Conservation (phyloP, 441 rosid species). For the Gossypium laxum region DNA sequence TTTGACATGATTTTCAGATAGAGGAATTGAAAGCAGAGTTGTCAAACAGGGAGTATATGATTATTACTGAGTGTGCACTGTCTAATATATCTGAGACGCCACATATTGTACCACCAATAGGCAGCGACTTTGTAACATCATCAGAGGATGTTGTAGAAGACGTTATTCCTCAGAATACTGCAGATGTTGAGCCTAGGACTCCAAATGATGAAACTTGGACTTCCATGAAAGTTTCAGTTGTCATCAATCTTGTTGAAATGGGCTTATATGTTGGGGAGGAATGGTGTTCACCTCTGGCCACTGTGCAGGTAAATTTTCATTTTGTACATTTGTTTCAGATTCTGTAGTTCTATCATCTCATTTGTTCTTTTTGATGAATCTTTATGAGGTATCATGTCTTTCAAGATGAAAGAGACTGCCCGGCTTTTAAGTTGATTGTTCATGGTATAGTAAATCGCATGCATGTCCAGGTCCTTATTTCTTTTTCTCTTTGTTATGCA, state of each 20-base stretch:
- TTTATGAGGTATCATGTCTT: neutral
- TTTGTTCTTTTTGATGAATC: constrained; percentile 3
- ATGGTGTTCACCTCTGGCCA: constrained; percentile 72
- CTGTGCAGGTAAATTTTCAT: constrained; percentile 52
- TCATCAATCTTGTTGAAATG: constrained; percentile 66
- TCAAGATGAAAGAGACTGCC: neutral
- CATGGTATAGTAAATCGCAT: neutral
- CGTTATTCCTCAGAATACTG: constrained; percentile 34
- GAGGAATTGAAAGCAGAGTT: constrained; percentile 75
- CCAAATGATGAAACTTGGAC: constrained; percentile 47
- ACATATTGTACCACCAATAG: constrained; percentile 50
- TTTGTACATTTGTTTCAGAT: neutral
- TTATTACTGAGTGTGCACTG: constrained; percentile 79
- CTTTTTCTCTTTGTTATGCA: constrained; percentile 25
- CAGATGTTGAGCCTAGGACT: constrained; percentile 25
- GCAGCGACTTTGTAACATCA: constrained; percentile 30
- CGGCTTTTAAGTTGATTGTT: neutral
- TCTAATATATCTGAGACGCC: constrained; percentile 89
- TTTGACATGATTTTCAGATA: constrained; percentile 49
- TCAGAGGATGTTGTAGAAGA: constrained; percentile 39
- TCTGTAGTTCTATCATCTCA: constrained; percentile 1
- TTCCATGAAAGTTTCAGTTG: constrained; percentile 59
- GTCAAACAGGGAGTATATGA: constrained; percentile 77
- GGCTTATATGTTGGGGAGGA: constrained; percentile 61
- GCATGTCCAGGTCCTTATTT: neutral